phyloP scores from a whole-genome alignment of 192 early-diverging fungal genomes.

The Rhizophagus clarus region DNA sequence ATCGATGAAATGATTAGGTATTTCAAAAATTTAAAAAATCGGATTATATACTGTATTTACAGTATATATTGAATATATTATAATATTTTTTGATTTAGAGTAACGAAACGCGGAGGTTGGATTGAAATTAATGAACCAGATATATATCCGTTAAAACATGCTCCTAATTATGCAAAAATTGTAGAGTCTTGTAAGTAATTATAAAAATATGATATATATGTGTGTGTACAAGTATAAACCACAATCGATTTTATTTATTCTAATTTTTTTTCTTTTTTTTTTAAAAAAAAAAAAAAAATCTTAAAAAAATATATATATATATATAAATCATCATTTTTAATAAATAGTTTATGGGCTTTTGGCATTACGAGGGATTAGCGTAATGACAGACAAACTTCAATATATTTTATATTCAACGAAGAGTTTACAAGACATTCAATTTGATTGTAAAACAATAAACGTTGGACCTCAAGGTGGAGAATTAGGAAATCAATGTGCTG shows the following conservation, averaged over 20 bases:
- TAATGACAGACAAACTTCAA: not conserved
- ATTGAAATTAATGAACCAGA: not conserved
- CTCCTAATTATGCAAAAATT: not conserved
- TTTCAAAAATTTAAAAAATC: not conserved
- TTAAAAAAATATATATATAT: no score
- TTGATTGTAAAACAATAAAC: not conserved
- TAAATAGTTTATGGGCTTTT: not conserved
- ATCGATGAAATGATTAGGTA: not conserved
- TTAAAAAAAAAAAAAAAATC: no score
- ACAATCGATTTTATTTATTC: no score
- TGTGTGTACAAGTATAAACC: no score
- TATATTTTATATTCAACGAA: not conserved
- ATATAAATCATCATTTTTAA: not conserved
- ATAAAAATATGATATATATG: no score
- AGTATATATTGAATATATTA: no score
- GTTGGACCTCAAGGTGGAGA: not conserved
- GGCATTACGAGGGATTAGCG: not conserved
- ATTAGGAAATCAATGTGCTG: not conserved
- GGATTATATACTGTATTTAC: not conserved
- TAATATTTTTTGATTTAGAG: not conserved
- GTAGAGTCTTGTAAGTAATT: not conserved
- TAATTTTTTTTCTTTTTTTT: not conserved
- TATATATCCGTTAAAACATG: not conserved
- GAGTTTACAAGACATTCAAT: not conserved
- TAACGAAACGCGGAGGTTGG: conserved; percentile 14